Percentiles rank a stretch among this genome's conserved stretches.
These are phyloP conservation scores for Ophiostoma montium DNA, from an alignment of 2,329 filamentous ascomycete genomes.

Conservation along the genomic window DNA sequence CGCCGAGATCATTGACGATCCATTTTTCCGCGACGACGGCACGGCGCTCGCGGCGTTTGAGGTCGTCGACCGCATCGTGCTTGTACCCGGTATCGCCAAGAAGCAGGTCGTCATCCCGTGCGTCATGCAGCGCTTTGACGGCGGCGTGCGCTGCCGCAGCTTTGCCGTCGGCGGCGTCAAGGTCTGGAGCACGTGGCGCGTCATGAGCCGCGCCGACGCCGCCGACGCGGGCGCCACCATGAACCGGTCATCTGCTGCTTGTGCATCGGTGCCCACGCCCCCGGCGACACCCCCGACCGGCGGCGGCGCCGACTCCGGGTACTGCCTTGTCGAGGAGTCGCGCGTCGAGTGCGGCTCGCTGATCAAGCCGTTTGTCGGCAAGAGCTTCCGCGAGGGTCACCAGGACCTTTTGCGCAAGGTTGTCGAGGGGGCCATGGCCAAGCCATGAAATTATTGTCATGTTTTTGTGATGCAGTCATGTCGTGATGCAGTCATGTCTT, in stretches of 20 bases:
- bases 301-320: slow-evolving; percentile 6
- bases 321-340: slow-evolving; percentile 22
- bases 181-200: slow-evolving; percentile 26
- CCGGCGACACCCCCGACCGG: neutral
- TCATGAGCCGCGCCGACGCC: slow-evolving; percentile 14
- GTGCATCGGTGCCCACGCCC: neutral
- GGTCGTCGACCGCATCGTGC: slow-evolving; percentile 23
- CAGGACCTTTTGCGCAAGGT: slow-evolving; percentile 20
- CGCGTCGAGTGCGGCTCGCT: slow-evolving; percentile 20
- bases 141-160: slow-evolving; percentile 29
- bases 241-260: neutral
- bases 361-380: slow-evolving; percentile 22
- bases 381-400: slow-evolving; percentile 19
- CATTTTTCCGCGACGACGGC: slow-evolving; percentile 26
- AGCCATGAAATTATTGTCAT: too few species aligned
- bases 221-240: neutral
- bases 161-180: slow-evolving; percentile 28
- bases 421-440: slow-evolving; percentile 15
- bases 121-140: slow-evolving; percentile 28
- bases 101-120: slow-evolving; percentile 28
- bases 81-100: slow-evolving; percentile 25
- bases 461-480: too few species aligned
- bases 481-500: too few species aligned
- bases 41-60: slow-evolving; percentile 18
- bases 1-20: slow-evolving; percentile 23